These are phyloP conservation scores for Heliamphora exappendiculata DNA, from an alignment of 148 eudicot species.

Conservation along the genomic window DNA sequence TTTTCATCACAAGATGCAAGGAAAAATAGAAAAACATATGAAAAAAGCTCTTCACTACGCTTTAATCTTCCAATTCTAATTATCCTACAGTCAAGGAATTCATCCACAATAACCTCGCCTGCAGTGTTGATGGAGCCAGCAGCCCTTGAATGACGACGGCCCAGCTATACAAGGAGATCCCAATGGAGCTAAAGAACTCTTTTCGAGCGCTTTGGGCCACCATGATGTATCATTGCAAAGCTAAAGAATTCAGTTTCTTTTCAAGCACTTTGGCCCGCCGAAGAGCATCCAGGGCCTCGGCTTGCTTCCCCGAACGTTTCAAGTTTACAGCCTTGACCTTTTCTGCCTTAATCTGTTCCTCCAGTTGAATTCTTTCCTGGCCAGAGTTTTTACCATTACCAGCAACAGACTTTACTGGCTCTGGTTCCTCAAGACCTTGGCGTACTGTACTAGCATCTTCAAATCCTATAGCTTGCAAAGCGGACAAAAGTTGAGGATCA, in stretches of 20 bases:
- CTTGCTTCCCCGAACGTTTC: constrained; percentile 83
- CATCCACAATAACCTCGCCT: neutral
- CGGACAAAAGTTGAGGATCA: constrained; percentile 85
- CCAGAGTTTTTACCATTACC: constrained; percentile 25
- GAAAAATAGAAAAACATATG: too few species aligned
- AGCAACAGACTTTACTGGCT: constrained; percentile 24
- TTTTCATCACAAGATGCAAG: too few species aligned
- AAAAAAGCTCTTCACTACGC: neutral
- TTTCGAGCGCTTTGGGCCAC: too few species aligned
- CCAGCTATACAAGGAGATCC: neutral
- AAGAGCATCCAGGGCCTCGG: constrained; percentile 80
- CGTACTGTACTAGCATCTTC: constrained; percentile 29
- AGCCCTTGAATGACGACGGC: neutral
- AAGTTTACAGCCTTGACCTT: constrained; percentile 63
- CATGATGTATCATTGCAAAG: constrained; percentile 10
- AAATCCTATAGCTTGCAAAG: constrained; percentile 67
- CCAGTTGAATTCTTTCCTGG: constrained; percentile 47
- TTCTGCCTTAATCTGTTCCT: constrained; percentile 75
- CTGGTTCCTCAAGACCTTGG: constrained; percentile 23
- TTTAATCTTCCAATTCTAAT: neutral
- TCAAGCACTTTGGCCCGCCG: constrained; percentile 54
- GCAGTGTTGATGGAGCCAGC: neutral
- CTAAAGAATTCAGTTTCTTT: constrained; percentile 39
- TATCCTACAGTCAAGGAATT: neutral
- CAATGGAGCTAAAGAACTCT: too few species aligned